These are phyloP conservation scores for Diplocarpon mali DNA, from an alignment of 2,329 filamentous ascomycete genomes.

Conservation along the genomic window DNA sequence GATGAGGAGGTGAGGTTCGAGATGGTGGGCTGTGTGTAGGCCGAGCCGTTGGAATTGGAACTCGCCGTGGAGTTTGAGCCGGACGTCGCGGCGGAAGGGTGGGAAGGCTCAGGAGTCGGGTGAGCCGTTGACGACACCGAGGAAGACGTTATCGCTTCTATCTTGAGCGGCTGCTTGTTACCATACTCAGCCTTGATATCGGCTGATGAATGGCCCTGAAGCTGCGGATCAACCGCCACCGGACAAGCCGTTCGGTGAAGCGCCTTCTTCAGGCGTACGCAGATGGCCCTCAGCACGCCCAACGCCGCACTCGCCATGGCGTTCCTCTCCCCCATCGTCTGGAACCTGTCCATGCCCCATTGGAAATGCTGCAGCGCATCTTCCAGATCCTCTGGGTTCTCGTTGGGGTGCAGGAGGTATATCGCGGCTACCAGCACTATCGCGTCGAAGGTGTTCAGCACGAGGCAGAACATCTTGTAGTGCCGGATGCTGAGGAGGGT, in stretches of 20 bases:
- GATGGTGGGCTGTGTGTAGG: conserved; percentile 22
- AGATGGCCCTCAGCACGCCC: conserved; percentile 44
- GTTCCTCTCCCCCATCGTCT: conserved; percentile 43
- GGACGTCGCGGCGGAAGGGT: neutral
- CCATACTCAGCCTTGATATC: neutral
- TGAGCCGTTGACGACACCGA: conserved; percentile 2
- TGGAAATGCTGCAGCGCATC: conserved; percentile 44
- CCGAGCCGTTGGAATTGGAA: conserved; percentile 12
- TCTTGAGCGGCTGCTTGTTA: neutral
- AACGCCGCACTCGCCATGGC: conserved; percentile 42
- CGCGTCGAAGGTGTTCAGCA: conserved; percentile 54
- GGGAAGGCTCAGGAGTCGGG: conserved; percentile 6
- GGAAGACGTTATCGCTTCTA: neutral
- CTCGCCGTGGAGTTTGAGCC: neutral
- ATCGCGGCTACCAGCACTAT: conserved; percentile 49
- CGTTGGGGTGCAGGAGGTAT: conserved; percentile 48
- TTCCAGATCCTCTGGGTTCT: conserved; percentile 38
- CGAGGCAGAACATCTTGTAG: conserved; percentile 43
- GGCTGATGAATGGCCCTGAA: neutral
- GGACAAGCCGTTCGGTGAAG: conserved; percentile 5
- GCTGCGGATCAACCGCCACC: neutral
- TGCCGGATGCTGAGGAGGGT: conserved; percentile 38
- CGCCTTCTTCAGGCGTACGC: conserved; percentile 41
- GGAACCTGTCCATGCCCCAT: conserved; percentile 48
- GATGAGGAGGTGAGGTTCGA: conserved; percentile 17